Percentiles rank a stretch among this genome's conserved stretches.
These are phyloP conservation scores for Alternaria alternata DNA, from an alignment of 2,329 filamentous ascomycete species.

Conservation along the genomic window DNA sequence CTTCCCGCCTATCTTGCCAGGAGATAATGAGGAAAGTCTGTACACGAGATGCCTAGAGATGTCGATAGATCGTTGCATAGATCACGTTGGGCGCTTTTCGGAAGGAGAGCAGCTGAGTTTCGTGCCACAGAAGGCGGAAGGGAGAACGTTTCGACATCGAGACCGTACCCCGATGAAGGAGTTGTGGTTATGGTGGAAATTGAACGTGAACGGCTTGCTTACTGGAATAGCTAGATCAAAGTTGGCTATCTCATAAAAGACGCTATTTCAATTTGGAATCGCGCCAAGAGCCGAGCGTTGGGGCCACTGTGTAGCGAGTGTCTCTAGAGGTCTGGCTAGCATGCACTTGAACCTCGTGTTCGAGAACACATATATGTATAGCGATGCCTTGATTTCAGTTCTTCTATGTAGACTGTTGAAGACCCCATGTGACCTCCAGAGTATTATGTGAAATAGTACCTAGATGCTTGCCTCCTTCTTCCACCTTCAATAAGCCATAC, in stretches of 20 bases:
- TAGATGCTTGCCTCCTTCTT: too few species aligned
- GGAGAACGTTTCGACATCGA: not conserved
- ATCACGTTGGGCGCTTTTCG: not conserved
- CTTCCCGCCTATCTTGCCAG: not conserved
- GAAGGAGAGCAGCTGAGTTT: not conserved
- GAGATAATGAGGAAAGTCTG: not conserved
- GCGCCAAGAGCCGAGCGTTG: too few species aligned
- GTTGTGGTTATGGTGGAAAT: not conserved
- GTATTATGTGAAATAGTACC: too few species aligned
- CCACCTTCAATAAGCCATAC: too few species aligned
- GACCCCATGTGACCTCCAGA: accelerated
- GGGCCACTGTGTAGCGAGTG: too few species aligned
- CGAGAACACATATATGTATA: too few species aligned
- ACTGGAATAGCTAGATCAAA: not conserved
- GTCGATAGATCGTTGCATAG: not conserved
- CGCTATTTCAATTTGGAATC: accelerated
- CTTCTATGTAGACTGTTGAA: too few species aligned
- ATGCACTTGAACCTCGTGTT: too few species aligned
- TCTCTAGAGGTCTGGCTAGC: too few species aligned
- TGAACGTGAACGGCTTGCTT: not conserved
- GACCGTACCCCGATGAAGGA: not conserved
- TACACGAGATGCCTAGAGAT: not conserved
- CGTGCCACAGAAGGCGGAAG: not conserved
- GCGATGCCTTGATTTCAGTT: accelerated
- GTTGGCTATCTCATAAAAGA: not conserved